phyloP scores from a whole-genome alignment of 2,329 filamentous ascomycete species.

The Microthyrium microscopicum region DNA sequence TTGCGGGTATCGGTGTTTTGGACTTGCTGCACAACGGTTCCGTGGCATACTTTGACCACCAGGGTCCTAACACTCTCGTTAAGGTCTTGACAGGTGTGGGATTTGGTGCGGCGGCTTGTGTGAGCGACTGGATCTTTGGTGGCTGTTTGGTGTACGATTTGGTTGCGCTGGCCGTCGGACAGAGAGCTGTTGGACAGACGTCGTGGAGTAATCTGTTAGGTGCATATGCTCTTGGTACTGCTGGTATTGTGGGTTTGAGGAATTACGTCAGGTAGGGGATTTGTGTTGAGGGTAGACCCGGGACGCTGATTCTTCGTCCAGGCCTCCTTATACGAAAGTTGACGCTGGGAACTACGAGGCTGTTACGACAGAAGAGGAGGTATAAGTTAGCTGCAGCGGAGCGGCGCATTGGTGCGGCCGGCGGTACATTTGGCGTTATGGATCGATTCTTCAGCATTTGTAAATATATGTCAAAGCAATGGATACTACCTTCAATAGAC shows the following conservation, averaged over 20 bases:
- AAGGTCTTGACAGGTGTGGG: slow-evolving; percentile 37
- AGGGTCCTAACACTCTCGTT: slow-evolving; percentile 28
- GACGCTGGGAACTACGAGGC: no score
- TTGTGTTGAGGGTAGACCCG: no score
- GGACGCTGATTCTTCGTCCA: no score
- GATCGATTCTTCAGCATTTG: no score
- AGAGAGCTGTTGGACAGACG: slow-evolving; percentile 24
- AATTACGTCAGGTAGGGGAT: slow-evolving; percentile 38
- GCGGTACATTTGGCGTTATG: no score
- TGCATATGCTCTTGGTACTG: slow-evolving; percentile 33
- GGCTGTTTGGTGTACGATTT: slow-evolving; percentile 43
- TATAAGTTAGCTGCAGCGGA: no score
- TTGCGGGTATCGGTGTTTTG: slow-evolving; percentile 42
- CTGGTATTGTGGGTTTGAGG: slow-evolving; percentile 34
- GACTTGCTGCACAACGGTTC: slow-evolving; percentile 43
- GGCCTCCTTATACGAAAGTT: no score
- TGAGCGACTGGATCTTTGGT: slow-evolving; percentile 44
- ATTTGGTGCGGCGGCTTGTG: slow-evolving; percentile 31
- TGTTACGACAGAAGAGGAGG: no score
- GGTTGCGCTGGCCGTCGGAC: slow-evolving; percentile 36
- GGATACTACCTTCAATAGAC: no score
- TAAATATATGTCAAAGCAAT: no score
- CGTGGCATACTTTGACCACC: slow-evolving; percentile 36
- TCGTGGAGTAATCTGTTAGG: slow-evolving; percentile 35
- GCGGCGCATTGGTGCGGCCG: no score